Evolutionary conservation across 2,329 filamentous ascomycete genomes (phyloP).

Genomic region (Pezicula carpinea): DNA sequence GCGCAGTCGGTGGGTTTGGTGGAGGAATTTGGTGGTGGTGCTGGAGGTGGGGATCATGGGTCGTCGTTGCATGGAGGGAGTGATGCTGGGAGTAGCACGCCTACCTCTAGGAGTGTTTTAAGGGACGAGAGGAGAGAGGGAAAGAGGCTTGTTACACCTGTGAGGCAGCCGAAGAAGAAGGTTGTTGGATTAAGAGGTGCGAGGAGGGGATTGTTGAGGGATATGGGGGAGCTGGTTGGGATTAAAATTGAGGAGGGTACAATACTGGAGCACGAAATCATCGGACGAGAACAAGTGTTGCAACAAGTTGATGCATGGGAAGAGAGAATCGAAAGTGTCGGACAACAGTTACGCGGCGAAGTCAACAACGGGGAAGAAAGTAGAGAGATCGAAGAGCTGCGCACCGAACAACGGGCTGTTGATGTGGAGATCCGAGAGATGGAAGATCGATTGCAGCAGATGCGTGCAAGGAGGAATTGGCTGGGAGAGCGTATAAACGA

Average conservation of each 20-base stretch:
- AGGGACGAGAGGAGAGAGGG: slow-evolving; percentile 6
- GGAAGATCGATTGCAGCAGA: slow-evolving; percentile 56
- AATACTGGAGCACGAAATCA: slow-evolving; percentile 51
- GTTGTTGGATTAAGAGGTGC: slow-evolving; percentile 56
- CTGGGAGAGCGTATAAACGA: slow-evolving; percentile 57
- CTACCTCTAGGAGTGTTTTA: slow-evolving; percentile 16
- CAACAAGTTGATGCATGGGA: slow-evolving; percentile 51
- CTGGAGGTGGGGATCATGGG: slow-evolving; percentile 20
- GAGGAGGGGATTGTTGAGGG: slow-evolving; percentile 57
- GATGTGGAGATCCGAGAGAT: slow-evolving; percentile 61
- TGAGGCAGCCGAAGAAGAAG: slow-evolving; percentile 49
- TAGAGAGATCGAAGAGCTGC: slow-evolving; percentile 57
- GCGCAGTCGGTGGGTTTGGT: slow-evolving; percentile 47
- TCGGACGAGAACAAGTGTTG: slow-evolving; percentile 52
- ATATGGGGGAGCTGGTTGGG: slow-evolving; percentile 58
- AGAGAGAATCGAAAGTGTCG: slow-evolving; percentile 31
- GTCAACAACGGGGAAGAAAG: slow-evolving; percentile 51
- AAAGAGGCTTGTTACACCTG: slow-evolving; percentile 46
- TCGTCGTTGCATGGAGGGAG: slow-evolving; percentile 33
- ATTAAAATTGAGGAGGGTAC: slow-evolving; percentile 67
- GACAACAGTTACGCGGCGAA: slow-evolving; percentile 48
- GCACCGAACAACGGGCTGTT: slow-evolving; percentile 47
- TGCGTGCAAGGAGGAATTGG: slow-evolving; percentile 56
- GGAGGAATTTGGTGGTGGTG: slow-evolving; percentile 22
- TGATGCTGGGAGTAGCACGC: slow-evolving; percentile 30